Evolutionary conservation across 345 rosid species (phyloP).

Genomic region (Eucalyptus regnans): DNA sequence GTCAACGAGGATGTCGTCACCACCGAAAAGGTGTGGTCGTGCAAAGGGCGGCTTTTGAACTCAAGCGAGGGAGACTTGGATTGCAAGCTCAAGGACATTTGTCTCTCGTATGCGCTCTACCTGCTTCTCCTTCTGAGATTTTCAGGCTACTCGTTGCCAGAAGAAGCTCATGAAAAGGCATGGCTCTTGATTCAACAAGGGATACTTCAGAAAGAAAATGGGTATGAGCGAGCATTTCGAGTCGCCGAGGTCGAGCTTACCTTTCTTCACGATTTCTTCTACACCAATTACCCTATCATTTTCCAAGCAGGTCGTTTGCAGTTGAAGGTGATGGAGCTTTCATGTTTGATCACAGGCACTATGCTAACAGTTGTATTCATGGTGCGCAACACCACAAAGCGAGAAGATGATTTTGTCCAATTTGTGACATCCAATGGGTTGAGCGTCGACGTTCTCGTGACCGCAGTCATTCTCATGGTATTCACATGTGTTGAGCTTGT

Average conservation of each 20-base stretch:
- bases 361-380: not conserved
- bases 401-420: not conserved
- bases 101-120: not conserved
- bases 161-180: not conserved
- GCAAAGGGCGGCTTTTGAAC: not conserved
- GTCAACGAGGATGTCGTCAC: not conserved
- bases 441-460: not conserved
- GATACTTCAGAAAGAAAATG: not conserved
- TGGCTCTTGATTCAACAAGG: not conserved
- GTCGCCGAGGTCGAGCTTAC: not conserved
- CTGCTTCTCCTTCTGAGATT: not conserved
- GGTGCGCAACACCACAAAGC: not conserved
- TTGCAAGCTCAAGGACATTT: not conserved
- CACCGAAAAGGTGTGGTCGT: not conserved
- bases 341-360: not conserved
- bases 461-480: not conserved
- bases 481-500: not conserved
- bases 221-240: not conserved
- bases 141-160: not conserved
- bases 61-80: not conserved
- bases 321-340: not conserved
- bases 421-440: not conserved
- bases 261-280: not conserved
- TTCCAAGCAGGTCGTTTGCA: not conserved
- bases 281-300: not conserved